Evolutionary conservation across 768 basidiomycete species (phyloP).

Genomic region (Xanthoconium purpureum): DNA sequence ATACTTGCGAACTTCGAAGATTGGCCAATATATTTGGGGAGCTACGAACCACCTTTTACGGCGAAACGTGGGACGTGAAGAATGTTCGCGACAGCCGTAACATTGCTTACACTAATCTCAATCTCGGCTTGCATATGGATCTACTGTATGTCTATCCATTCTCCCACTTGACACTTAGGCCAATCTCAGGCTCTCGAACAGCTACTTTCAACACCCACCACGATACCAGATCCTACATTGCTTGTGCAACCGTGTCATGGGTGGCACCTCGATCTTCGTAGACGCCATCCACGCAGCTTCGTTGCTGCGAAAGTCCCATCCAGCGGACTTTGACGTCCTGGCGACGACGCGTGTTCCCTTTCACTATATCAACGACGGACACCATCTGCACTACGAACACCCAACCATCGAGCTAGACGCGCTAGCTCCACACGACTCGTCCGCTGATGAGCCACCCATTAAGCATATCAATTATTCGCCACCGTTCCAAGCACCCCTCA

Average conservation of each 20-base stretch:
- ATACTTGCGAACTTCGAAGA: constrained; percentile 61
- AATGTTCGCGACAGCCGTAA: constrained; percentile 73
- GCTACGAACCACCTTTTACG: constrained; percentile 87
- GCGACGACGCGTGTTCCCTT: constrained; percentile 68
- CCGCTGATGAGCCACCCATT: constrained; percentile 34
- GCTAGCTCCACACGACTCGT: constrained; percentile 8
- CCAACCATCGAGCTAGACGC: constrained; percentile 67
- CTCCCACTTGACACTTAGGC: not conserved
- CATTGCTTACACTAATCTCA: constrained; percentile 91
- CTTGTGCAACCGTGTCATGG: constrained; percentile 76
- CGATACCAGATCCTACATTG: constrained; percentile 92
- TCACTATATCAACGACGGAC: constrained; percentile 88
- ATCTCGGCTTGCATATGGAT: constrained; percentile 91
- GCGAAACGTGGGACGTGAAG: constrained; percentile 83
- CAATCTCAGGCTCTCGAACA: constrained; percentile 30
- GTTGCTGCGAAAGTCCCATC: constrained; percentile 44
- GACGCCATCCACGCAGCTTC: constrained; percentile 71
- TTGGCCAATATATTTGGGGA: constrained; percentile 71
- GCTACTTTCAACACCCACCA: constrained; percentile 90
- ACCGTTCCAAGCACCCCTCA: constrained; percentile 88
- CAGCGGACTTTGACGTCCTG: constrained; percentile 57
- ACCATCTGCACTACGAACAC: constrained; percentile 72
- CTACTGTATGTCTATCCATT: constrained; percentile 61
- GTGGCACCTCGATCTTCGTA: constrained; percentile 84
- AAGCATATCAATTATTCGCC: constrained; percentile 86